phyloP scores from a whole-genome alignment of 1,284 basidiomycete genomes.

The Pyrrhoderma lamaoense region DNA sequence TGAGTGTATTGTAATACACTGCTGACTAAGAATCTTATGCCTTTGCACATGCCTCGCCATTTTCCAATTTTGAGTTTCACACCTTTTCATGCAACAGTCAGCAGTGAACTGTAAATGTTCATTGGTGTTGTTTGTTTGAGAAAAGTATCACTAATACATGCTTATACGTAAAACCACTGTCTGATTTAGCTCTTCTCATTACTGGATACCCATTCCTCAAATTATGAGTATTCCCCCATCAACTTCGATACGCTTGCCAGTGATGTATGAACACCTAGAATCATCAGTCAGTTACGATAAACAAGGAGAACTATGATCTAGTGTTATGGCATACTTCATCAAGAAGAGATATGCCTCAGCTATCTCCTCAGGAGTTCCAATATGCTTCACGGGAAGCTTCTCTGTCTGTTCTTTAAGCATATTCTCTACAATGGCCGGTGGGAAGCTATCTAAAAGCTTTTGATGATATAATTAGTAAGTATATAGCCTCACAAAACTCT shows the following conservation, averaged over 20 bases:
- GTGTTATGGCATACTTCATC: slow-evolving; percentile 22
- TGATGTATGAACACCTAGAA: slow-evolving; percentile 19
- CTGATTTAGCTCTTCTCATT: too few species aligned
- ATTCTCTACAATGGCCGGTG: slow-evolving; percentile 8
- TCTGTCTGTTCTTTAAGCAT: slow-evolving; percentile 10
- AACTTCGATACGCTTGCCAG: slow-evolving; percentile 19
- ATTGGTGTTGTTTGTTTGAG: too few species aligned
- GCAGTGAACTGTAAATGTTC: too few species aligned
- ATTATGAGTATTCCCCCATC: slow-evolving; percentile 16
- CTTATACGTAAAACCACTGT: too few species aligned
- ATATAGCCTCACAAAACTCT: background rate
- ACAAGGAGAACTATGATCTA: background rate
- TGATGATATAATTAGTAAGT: background rate
- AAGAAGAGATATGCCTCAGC: slow-evolving; percentile 23
- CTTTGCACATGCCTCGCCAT: too few species aligned
- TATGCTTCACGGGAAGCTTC: slow-evolving; percentile 17
- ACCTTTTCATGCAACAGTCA: too few species aligned
- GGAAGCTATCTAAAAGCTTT: slow-evolving; percentile 18
- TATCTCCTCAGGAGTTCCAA: slow-evolving; percentile 20
- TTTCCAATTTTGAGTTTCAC: too few species aligned
- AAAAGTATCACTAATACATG: too few species aligned
- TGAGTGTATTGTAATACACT: too few species aligned
- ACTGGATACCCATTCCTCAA: background rate
- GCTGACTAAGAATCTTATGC: too few species aligned
- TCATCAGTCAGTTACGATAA: background rate